Base-by-base conservation (phyloP, 2,329 filamentous ascomycete species). In the Colletotrichum tropicale region DNA sequence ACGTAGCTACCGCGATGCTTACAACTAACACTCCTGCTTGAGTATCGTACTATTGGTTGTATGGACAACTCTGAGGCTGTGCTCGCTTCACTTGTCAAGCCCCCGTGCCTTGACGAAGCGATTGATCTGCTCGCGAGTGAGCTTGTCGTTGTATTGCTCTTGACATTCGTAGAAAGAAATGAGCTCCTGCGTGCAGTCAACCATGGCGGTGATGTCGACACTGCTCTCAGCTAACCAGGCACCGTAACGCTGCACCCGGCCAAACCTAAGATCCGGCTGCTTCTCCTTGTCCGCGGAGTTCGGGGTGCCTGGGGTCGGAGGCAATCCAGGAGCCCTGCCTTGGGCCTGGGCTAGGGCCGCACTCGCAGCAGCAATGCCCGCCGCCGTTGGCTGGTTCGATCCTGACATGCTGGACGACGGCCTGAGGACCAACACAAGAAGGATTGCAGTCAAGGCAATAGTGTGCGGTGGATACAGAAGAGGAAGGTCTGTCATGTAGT, bases 401-500 rank as follows among this genome's bases (percentile, higher is more conserved):
- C 83, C 78, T 6, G 74, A 55, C 68, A 76, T 70, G 32, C 38
- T 71, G 8, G 70, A 56, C 10, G 89, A 88, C 1, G 95, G 94
- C 70, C 95, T 92, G 48, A 98, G 90, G 6, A 97, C 94, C n/a
- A 98, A 90, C 2, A 95, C 93, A 8, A 98, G 88, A 73, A 98
- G 91, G 75, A 98, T 94, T 8, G 95, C 94, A 38, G 95, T 96
- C 55, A 98, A 91, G n/a, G 95, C 95, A 71, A 98, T 93, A 65
- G 95, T 90, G 81, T 98, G 95, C n/a, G 96, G 96, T 15, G 96
- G 90, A 81, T 96, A 94, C 0, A 98, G 89, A 16, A 98, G 88
- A 3, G 95, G 95, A n/a, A 98, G 88, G 82, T 98, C 96, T 9
- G 96, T 98, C 85, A 98, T 93, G 86, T 95, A 98, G 83, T 95